Base-by-base conservation (phyloP, 768 basidiomycete species). In the Lactifluus pinguis region DNA sequence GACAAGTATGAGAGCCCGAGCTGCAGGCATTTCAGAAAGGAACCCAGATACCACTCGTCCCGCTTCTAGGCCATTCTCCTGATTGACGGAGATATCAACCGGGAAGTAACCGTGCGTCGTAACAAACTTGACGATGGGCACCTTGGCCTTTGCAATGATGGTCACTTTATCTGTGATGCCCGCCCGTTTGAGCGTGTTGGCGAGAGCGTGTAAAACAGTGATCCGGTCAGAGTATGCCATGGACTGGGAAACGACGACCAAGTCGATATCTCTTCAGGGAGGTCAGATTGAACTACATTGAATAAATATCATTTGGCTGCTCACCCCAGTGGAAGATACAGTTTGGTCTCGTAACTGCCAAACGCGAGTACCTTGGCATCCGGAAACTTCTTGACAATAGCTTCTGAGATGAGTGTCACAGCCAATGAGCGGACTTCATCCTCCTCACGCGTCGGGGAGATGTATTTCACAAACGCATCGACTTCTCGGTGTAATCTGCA, bases 71-170 rank as follows among this genome's bases (percentile, higher is more conserved):
- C 94, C 95, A 65, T 91, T 93, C 11, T 76, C 80, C 74, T 95
- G 93, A 72, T 98, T 98, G 59, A 98, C 77, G 69, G 90, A 93
- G 69, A 98, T 90, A 69, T 99, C 95, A 65, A 99, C 91, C 60
- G 89, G 81, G 69, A 97, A 84, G 42, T 83, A 81, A 21, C 90
- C 94, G 63, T 85, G 81, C 9, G 76, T 80, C 2, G 95, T 92
- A 57, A 89, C 76, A 70, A 98, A 97, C 75, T 99, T 99, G 73
- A 99, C 80, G 71, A 99, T 98, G 34, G 97, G 97, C 7, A 98
- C 95, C 74, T 86, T 90, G 55, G 97, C 95, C 76, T 86, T 92
- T 32, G 87, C 85, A 65, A 99, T 93, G 71, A 98, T 85, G 32
- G 87, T 86, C 42, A 98, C 89, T 48, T 84, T 82, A 53, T 80